Evolutionary conservation across 1,284 basidiomycete species (phyloP).

Genomic region (Apiotrichum akiyoshidainum): DNA sequence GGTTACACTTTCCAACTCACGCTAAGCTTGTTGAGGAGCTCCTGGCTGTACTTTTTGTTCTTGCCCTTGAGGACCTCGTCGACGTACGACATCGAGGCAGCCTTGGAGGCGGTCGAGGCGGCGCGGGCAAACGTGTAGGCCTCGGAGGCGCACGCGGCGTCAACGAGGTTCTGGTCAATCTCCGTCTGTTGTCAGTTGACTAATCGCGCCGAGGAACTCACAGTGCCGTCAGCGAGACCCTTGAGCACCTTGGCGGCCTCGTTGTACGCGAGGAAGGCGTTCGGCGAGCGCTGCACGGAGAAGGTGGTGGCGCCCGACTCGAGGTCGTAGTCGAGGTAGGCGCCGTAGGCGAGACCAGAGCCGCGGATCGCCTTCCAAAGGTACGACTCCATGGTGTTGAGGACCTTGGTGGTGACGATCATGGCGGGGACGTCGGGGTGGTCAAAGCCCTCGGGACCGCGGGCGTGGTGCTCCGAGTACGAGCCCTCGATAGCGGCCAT

Average conservation of each 20-base stretch:
- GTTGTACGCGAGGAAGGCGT: conserved; percentile 75
- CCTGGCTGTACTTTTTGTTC: conserved; percentile 66
- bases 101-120: conserved; percentile 77
- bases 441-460: conserved; percentile 69
- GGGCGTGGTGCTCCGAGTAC: conserved; percentile 76
- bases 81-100: conserved; percentile 74
- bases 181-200: conserved; percentile 59
- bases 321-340: conserved; percentile 70
- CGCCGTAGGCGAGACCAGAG: conserved; percentile 90
- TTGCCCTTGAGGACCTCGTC: conserved; percentile 84
- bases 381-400: conserved; percentile 93
- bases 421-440: conserved; percentile 83
- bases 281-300: conserved; percentile 80
- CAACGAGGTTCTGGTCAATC: conserved; percentile 77
- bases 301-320: conserved; percentile 82
- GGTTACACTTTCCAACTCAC: conserved; percentile 13
- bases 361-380: conserved; percentile 91
- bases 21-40: conserved; percentile 68
- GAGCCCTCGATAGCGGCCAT: conserved; percentile 93
- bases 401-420: conserved; percentile 75
- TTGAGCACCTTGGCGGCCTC: conserved; percentile 74
- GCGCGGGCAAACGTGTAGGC: conserved; percentile 76
- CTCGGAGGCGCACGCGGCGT: conserved; percentile 87
- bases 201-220: conserved; percentile 52
- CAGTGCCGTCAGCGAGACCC: conserved; percentile 72